These are phyloP conservation scores for Bromus sterilis DNA, from an alignment of 176 grass and related monocot species.

Conservation along the genomic window DNA sequence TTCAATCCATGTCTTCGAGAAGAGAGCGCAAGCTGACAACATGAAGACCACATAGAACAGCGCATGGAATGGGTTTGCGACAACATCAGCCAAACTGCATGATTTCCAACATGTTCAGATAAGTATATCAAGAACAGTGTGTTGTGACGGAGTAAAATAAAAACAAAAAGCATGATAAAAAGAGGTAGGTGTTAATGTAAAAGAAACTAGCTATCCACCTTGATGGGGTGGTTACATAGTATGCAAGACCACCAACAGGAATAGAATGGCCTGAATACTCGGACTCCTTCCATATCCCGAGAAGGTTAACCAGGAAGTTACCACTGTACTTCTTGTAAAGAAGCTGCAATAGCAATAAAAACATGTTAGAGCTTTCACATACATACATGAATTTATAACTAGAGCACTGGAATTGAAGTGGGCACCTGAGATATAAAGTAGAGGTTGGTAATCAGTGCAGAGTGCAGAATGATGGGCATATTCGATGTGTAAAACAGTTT, in stretches of 20 bases:
- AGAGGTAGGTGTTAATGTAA: neutral
- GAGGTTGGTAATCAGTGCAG: conserved; percentile 84
- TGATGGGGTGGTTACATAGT: conserved; percentile 96
- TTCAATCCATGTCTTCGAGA: conserved; percentile 96
- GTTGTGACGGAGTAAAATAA: neutral
- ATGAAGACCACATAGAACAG: conserved; percentile 90
- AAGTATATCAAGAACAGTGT: conserved; percentile 2
- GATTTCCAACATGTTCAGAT: conserved; percentile 13
- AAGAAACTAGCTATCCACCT: conserved; percentile 44
- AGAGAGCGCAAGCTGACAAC: conserved; percentile 77
- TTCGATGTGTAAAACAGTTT: conserved; percentile 98
- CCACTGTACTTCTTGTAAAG: conserved; percentile 90
- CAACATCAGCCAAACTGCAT: conserved; percentile 74
- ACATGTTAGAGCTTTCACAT: conserved; percentile 4
- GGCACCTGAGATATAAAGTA: conserved; percentile 94
- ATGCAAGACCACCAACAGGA: conserved; percentile 90
- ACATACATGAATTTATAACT: neutral
- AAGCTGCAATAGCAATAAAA: conserved; percentile 45
- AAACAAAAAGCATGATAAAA: neutral
- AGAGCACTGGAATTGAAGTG: neutral
- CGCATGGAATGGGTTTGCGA: conserved; percentile 90
- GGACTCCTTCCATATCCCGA: conserved; percentile 91
- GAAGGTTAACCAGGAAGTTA: conserved; percentile 80
- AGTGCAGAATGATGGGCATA: conserved; percentile 97
- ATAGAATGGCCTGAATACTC: conserved; percentile 85